Evolutionary conservation across 768 basidiomycete species (phyloP), one percentile per base, ranked within the genome.

Genomic region (Asterophora lycoperdoides): DNA sequence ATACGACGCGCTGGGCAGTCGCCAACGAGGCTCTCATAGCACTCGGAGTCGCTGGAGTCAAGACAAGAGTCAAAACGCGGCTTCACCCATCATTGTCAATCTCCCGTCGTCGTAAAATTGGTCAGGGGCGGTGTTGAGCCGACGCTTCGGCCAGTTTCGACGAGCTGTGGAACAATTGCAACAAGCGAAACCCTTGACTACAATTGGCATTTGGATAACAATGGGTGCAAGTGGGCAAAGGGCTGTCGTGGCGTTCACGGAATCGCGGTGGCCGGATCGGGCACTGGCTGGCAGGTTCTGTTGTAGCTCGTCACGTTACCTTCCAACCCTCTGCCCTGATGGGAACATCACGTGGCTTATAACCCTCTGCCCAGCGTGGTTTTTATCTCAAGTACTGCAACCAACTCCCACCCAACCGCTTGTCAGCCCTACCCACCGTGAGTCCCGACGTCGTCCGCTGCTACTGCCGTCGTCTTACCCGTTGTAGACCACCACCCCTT

Each of bases 301-400:
- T 56, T 32, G 51, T 56, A 45, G 53, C 8, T 9, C 5, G 46
- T 52, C 66, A 64, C 64, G 66, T 63, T 64, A 41, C 48, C 32
- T 32, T 17, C 43, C 60, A 72, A 73, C 74, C 74, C 74, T 75
- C 65, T 74, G 74, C 74, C 74, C 74, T 65, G 62, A 49, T 60
- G 51, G 47, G 45, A 45, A 47, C 41, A 53, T 68, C 71, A 73
- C 71, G 68, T 75, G 72, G 26, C 26, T 18, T 55, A 51, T 63
- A 82, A 83, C 82, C 82, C 82, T 84, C 72, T 83, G 81, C 82
- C 82, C 82, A 78, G 71, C 64, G 68, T 68, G 71, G 74, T 69
- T 76, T 78, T 76, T 82, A 81, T 84, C 81, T 78, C 74, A 76
- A 72, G 72, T 71, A 68, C 55, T 59, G 61, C 56, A 62, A 67